Base-by-base conservation (phyloP, 805 yeast genomes). In the Metschnikowia amazonensis region DNA sequence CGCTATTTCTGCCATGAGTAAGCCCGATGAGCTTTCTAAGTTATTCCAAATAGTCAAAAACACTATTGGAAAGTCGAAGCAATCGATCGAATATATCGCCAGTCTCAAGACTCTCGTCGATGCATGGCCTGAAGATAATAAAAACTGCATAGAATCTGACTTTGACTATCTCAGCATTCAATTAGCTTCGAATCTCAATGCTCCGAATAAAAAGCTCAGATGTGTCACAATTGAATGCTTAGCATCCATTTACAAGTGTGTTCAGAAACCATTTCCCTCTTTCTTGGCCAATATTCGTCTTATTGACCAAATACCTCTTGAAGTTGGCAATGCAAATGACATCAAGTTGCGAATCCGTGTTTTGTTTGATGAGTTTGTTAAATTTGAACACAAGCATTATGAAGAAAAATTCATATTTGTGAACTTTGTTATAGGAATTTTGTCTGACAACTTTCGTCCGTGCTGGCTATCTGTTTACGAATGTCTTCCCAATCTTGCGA, bases 381-480 rank as follows among this genome's bases (percentile, higher is more conserved):
- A 33, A 7, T 25, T 41, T 42, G 24, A 39, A 25, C 23, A 36
- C 30, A 42, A 46, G 20, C 24, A 24, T 5, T n/a, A 18, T 28
- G 41, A 37, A 28, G 41, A 37, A 20, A 37, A 28, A 7, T 28
- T 9, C 5, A 27, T 34, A 20, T 40, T 27, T 39, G 35, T 42
- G 34, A 53, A 59, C 24, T 70, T 55, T 42, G 42, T 63, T 18
- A 59, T 70, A 44, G 98, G 98, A 28, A 73, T 86, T 48, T 65
- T 90, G 35, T 72, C 88, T 3, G 81, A 82, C 28, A 77, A 79
- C 47, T 89, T 92, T 55, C 85, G 88, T 45, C 98, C 98, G 0
- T 75, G 85, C 11, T 89, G 96, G 96, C 76, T 79, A 16, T 89
- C 85, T 4, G 85, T 86, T 1, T 66, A 74, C 44, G 92, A 84